Percentiles rank a stretch among this genome's conserved stretches.
Evolutionary conservation across 768 basidiomycete genomes (phyloP).

Genomic region (Rhizopogon vinicolor): DNA sequence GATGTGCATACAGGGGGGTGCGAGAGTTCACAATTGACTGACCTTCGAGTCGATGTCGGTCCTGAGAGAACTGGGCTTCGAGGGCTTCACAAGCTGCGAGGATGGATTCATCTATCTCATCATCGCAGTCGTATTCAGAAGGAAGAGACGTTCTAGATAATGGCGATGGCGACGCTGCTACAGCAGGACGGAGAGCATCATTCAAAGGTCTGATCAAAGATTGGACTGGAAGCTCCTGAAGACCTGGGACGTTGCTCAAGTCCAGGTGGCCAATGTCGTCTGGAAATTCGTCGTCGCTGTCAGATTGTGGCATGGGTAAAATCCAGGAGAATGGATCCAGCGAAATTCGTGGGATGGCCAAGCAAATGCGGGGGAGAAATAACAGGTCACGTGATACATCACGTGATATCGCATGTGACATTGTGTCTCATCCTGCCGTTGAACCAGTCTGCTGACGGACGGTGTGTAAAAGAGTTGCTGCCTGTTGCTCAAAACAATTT

Average conservation of each 20-base stretch:
- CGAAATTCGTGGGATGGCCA: too few relatives aligned
- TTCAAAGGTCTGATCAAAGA: not conserved
- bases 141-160: not conserved
- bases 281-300: slow-evolving; percentile 47
- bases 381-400: too few relatives aligned
- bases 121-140: not conserved
- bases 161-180: not conserved
- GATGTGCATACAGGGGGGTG: not conserved
- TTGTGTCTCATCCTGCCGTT: too few relatives aligned
- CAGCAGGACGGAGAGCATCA: not conserved
- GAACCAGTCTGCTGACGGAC: too few relatives aligned
- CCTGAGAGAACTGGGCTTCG: not conserved
- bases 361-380: too few relatives aligned
- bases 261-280: slow-evolving; percentile 51
- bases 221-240: slow-evolving; percentile 14
- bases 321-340: not conserved
- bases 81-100: not conserved
- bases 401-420: too few relatives aligned
- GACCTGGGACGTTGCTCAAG: slow-evolving; percentile 35
- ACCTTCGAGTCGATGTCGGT: not conserved
- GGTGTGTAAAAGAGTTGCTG: too few relatives aligned
- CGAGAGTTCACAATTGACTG: not conserved
- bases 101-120: not conserved
- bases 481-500: too few relatives aligned
- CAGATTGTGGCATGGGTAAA: slow-evolving; percentile 18